Evolutionary conservation across 345 rosid species (phyloP).

Genomic region (Hibiscus trionum): DNA sequence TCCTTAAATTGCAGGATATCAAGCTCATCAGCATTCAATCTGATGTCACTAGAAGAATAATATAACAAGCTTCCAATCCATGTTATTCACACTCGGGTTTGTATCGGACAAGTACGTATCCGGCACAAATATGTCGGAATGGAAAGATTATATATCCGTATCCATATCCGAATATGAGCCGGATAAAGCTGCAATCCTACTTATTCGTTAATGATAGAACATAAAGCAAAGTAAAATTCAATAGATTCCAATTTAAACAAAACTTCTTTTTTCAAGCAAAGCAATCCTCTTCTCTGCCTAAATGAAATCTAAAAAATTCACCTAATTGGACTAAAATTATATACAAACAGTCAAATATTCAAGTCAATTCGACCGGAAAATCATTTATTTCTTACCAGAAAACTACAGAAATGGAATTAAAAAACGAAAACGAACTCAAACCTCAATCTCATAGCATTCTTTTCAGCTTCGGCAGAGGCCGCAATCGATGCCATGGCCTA

Average conservation of each 20-base stretch:
- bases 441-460: conserved; percentile 88
- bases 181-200: neutral
- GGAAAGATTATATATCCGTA: neutral
- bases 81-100: neutral
- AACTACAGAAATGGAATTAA: neutral
- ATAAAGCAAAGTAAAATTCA: neutral
- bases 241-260: neutral
- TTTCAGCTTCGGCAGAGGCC: conserved; percentile 73
- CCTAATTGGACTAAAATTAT: neutral
- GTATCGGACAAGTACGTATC: neutral
- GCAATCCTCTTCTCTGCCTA: neutral
- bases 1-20: neutral
- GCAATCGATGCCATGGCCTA: conserved; percentile 99
- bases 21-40: neutral
- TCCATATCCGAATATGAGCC: neutral
- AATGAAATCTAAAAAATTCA: neutral
- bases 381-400: neutral
- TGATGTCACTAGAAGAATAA: neutral
- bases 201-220: neutral
- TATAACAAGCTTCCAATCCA: neutral
- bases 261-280: neutral
- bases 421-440: conserved; percentile 3
- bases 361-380: neutral
- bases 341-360: neutral
- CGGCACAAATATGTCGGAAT: neutral